Evolutionary conservation across 768 basidiomycete genomes (phyloP).

Genomic region (Boletus barrowsii): DNA sequence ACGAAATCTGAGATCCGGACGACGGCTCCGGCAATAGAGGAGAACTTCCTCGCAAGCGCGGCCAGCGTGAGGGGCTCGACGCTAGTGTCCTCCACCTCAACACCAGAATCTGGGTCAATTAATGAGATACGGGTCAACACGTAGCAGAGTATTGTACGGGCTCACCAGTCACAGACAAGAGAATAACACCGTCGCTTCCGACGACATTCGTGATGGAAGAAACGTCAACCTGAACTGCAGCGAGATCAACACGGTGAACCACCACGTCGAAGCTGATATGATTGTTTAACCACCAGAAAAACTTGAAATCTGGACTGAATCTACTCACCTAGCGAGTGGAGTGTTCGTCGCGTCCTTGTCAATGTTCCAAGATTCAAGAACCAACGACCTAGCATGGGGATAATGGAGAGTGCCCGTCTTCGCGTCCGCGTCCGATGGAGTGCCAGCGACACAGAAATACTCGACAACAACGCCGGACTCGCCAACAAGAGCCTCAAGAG

Average conservation of each 20-base stretch:
- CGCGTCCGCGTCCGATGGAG: constrained; percentile 20
- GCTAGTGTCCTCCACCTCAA: constrained; percentile 11
- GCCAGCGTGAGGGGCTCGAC: constrained; percentile 15
- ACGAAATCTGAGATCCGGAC: constrained; percentile 11
- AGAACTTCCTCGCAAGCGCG: constrained; percentile 9
- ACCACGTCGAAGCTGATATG: constrained; percentile 16
- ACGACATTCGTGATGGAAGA: constrained; percentile 23
- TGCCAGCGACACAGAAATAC: constrained; percentile 17
- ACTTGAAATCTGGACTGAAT: not conserved
- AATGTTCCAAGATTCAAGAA: constrained; percentile 20
- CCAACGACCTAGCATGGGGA: constrained; percentile 12
- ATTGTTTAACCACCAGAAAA: not conserved
- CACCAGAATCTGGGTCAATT: constrained; percentile 12
- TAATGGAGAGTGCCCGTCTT: constrained; percentile 18
- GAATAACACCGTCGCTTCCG: constrained; percentile 19
- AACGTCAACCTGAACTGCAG: constrained; percentile 19
- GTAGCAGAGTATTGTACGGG: not conserved
- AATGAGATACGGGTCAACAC: not conserved
- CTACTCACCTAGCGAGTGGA: constrained; percentile 10
- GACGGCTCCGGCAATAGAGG: constrained; percentile 8
- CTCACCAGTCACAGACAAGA: constrained; percentile 24
- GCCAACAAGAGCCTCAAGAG: constrained; percentile 16
- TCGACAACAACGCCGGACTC: constrained; percentile 15
- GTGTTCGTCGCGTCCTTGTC: constrained; percentile 1
- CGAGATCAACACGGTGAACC: constrained; percentile 20